Conservation (phyloP, 805 yeast genomes). For the Sugiyamaella floridensis region DNA sequence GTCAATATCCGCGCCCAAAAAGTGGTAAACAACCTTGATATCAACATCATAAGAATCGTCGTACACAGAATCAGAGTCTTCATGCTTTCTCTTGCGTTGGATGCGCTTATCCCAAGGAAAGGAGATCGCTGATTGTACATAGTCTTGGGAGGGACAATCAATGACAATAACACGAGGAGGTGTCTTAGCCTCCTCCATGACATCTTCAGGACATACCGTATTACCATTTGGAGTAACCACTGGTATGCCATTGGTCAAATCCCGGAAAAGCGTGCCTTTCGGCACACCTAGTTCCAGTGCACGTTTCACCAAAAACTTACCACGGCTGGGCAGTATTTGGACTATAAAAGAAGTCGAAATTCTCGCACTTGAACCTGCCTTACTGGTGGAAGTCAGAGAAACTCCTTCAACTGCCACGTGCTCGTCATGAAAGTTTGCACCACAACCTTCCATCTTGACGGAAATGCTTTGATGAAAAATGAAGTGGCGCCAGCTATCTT, state of each 20-base stretch:
- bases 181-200: conserved; percentile 52
- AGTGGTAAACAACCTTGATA: conserved; percentile 60
- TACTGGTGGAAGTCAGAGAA: neutral
- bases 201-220: conserved; percentile 59
- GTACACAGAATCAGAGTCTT: neutral
- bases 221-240: conserved; percentile 56
- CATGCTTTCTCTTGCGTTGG: conserved; percentile 1
- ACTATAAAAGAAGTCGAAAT: conserved; percentile 57
- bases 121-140: conserved; percentile 27
- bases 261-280: conserved; percentile 51
- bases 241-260: conserved; percentile 52
- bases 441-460: conserved; percentile 37
- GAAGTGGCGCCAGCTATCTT: conserved; percentile 76
- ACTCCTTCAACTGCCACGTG: conserved; percentile 23
- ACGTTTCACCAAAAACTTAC: conserved; percentile 60
- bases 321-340: conserved; percentile 59
- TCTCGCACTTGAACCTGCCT: neutral
- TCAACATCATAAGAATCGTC: conserved; percentile 6
- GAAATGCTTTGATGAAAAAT: conserved; percentile 64
- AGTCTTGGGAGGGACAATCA: conserved; percentile 59
- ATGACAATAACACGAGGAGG: conserved; percentile 59
- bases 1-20: conserved; percentile 59
- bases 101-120: conserved; percentile 9
- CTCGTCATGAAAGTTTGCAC: conserved; percentile 27
- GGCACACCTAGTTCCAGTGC: conserved; percentile 68